Base-by-base conservation (phyloP, 352 stramenopile genomes). In the Phytopythium helicoides region DNA sequence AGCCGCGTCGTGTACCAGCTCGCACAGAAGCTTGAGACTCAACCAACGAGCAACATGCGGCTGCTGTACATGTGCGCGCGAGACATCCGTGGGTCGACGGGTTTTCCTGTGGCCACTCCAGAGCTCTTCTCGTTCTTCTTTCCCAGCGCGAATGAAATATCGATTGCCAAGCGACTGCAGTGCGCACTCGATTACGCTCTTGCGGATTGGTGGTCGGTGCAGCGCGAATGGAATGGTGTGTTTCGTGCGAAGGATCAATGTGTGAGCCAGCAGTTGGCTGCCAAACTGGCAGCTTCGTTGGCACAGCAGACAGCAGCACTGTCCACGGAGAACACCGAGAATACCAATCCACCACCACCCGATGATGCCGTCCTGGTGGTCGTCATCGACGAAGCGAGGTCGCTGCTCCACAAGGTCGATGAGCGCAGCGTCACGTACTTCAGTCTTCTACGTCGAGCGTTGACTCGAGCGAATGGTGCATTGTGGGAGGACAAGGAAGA, bases 1-100 rank as follows among this genome's bases (percentile, higher is more conserved):
- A 61, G 54, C 28, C 39, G 41, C n/a, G 18, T 55, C 35, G 35
- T 64, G 2, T 28, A 15, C 9, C 16, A 58, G 35, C 21, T 64
- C 18, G 50, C 56, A 35, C 11, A 33, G 22, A 41, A 47, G 9
- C 37, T 19, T 22, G 19, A 5, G 16, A 34, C 25, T 41, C 14
- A 52, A 33, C 12, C 9, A 8, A 10, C 16, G 10, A 21, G 19
- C 23, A 33, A 25, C 14, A 47, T 48, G 54, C 39, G 41, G n/a
- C 41, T 56, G 7, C n/a, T 62, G 38, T 62, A 56, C 35, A 35
- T 34, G 1, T 56, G 46, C 18, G 25, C 19, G 11, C 33, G 47
- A 1, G 15, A 18, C 15, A 38, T 19, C 21, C 21, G 22, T 19
- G 41, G 2, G 14, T 56, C 47, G 6, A 53, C 37, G 3, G 54